Percentiles rank a stretch among this genome's conserved stretches.
Evolutionary conservation across 345 rosid genomes (phyloP).

Genomic region (Laguncularia racemosa): DNA sequence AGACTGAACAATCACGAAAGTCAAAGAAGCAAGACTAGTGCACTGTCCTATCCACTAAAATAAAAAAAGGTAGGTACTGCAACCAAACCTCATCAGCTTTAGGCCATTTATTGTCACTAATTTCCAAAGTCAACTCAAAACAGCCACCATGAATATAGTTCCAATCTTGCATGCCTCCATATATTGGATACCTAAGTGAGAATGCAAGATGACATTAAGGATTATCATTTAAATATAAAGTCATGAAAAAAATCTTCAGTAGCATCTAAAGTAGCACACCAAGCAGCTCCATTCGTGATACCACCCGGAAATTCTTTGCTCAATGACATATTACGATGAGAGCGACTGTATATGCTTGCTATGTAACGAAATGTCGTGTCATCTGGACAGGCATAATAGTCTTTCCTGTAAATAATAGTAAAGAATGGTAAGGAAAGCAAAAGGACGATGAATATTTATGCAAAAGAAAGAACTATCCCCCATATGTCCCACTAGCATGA

Average conservation of each 20-base stretch:
- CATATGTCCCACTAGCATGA: no score
- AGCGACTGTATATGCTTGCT: slow-evolving; percentile 73
- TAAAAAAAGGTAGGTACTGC: neutral
- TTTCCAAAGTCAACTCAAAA: slow-evolving; percentile 93
- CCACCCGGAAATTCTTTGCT: slow-evolving; percentile 88
- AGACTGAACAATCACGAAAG: no score
- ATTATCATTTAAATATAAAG: neutral
- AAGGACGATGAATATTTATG: neutral
- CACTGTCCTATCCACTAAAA: no score
- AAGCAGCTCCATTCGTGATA: slow-evolving; percentile 88
- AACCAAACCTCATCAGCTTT: slow-evolving; percentile 62
- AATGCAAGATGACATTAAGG: neutral
- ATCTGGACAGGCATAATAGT: slow-evolving; percentile 84
- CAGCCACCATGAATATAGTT: slow-evolving; percentile 93
- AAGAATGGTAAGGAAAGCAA: slow-evolving; percentile 1
- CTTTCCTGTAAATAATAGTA: slow-evolving; percentile 50
- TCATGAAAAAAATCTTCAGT: neutral
- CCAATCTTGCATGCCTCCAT: slow-evolving; percentile 99
- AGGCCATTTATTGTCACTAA: slow-evolving; percentile 96
- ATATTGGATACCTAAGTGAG: slow-evolving; percentile 73
- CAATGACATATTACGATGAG: slow-evolving; percentile 85
- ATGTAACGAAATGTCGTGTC: slow-evolving; percentile 74
- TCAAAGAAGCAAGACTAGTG: no score
- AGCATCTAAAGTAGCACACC: slow-evolving; percentile 33
- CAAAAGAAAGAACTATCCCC: neutral